Evolutionary conservation across 1,284 basidiomycete genomes (phyloP), one percentile per base, ranked within the genome.

Genomic region (Butyriboletus appendiculatus): DNA sequence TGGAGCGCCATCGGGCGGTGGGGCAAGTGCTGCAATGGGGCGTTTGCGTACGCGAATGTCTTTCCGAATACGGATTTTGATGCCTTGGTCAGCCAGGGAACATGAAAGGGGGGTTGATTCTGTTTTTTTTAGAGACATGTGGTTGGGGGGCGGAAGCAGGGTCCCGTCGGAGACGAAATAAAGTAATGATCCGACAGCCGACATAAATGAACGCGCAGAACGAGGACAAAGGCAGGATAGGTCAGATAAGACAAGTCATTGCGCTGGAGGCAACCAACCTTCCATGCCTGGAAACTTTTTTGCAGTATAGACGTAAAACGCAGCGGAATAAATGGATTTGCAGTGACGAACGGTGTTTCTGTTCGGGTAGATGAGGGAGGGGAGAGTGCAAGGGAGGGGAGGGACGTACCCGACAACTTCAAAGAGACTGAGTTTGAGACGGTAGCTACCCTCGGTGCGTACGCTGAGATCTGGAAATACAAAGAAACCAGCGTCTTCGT

Each of bases 241-340:
- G 52, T 62, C 34, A 69, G 68, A 57, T 56, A 64, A 69, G 66
- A 61, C 56, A 57, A 50, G 24, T 37, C 4, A 20, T 15, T 5
- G 30, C 11, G 22, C 11, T 9, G 10, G 32, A 24, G 15, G 38
- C 30, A 14, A 72, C 84, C 40, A 58, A 91, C 92, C 87, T 77
- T 92, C 89, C 88, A 95, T 94, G 22, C 92, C 92, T 0, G 94
- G 93, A 69, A 96, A 96, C 72, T 95, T 94, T 78, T 96, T 96
- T 5, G 93, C 92, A 0, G 94, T 94, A 69, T 93, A 96, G 28
- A 96, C 91, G 59, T 93, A 92, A 72, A 96, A 96, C 0, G 89
- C 84, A 1, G 87, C 82, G 0, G 92, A 94, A 73, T 88, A 90
- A 52, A 94, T 91, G 0, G 88, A 90, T 63, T 92, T 93, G 76